Conservation (phyloP, 164 flowering plant genomes). For the Santalum album region DNA sequence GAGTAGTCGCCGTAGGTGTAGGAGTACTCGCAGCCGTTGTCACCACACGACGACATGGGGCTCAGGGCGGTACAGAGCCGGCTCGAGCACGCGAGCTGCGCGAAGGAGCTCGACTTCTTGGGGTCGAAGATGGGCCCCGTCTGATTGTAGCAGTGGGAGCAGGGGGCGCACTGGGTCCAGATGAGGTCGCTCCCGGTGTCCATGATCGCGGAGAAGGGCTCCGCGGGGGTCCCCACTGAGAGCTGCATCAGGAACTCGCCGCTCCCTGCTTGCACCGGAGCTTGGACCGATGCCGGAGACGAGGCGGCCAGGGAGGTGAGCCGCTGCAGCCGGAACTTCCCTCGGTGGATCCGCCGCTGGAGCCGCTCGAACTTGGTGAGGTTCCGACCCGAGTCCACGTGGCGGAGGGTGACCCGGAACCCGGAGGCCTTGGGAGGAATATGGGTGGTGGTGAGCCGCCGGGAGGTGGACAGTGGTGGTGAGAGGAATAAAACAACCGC, state of each 20-base stretch:
- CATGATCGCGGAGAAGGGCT: slow-evolving; percentile 42
- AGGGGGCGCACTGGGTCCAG: slow-evolving; percentile 91
- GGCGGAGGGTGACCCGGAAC: too few species aligned
- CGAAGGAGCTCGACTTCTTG: slow-evolving; percentile 47
- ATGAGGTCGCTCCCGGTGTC: slow-evolving; percentile 92
- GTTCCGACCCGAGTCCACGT: too few species aligned
- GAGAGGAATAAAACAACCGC: too few species aligned
- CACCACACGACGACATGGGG: slow-evolving; percentile 36
- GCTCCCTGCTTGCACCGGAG: slow-evolving; percentile 34
- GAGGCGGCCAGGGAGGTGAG: slow-evolving; percentile 13
- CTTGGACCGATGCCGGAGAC: slow-evolving; percentile 18
- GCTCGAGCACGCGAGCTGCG: slow-evolving; percentile 44
- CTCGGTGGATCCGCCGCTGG: too few species aligned
- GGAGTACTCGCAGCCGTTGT: slow-evolving; percentile 45
- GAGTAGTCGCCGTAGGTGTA: slow-evolving; percentile 79
- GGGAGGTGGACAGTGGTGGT: too few species aligned
- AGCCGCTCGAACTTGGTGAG: too few species aligned
- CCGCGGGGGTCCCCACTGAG: slow-evolving; percentile 67
- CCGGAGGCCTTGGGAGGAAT: too few species aligned
- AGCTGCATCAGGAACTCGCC: slow-evolving; percentile 70
- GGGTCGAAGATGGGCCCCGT: slow-evolving; percentile 69
- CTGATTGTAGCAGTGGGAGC: slow-evolving; percentile 46
- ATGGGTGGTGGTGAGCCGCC: too few species aligned
- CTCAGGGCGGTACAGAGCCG: slow-evolving; percentile 44
- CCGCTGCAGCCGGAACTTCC: too few species aligned